A percentile compares a stretch with the other conserved stretches of the same genome.
These are phyloP conservation scores for Firmiana major DNA, from an alignment of 345 rosid genomes.

Conservation along the genomic window DNA sequence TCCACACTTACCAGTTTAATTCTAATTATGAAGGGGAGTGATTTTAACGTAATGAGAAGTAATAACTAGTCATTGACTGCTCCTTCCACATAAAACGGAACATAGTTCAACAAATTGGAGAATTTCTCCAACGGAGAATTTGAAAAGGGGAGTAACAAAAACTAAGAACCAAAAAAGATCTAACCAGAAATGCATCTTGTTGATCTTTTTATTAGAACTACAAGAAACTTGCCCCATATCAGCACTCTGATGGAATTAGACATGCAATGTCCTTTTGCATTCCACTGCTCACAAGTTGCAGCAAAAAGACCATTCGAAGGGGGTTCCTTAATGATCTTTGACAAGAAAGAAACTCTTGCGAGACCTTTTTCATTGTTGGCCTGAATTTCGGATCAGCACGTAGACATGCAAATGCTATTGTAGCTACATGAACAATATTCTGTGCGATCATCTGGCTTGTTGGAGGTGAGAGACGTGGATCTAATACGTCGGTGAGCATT, in stretches of 20 bases:
- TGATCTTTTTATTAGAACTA: no score
- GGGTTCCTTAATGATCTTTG: neutral
- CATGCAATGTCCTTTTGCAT: neutral
- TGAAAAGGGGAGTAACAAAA: no score
- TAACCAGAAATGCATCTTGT: no score
- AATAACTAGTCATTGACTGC: no score
- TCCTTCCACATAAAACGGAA: no score
- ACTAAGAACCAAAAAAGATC: no score
- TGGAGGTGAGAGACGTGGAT: neutral
- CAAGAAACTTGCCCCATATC: no score
- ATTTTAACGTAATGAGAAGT: no score
- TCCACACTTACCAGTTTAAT: no score
- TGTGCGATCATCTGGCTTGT: neutral
- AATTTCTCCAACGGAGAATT: no score
- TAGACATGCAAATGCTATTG: conserved; percentile 3
- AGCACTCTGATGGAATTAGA: neutral
- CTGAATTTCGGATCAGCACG: neutral
- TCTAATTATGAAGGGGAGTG: no score
- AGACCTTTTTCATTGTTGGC: conserved; percentile 13
- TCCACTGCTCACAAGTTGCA: neutral
- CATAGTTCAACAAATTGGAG: no score
- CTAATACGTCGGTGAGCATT: neutral
- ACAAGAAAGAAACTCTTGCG: neutral
- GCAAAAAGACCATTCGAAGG: neutral
- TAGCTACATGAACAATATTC: neutral